These are phyloP conservation scores for Aphanocladium album DNA, from an alignment of 2,329 filamentous ascomycete genomes.

Conservation along the genomic window DNA sequence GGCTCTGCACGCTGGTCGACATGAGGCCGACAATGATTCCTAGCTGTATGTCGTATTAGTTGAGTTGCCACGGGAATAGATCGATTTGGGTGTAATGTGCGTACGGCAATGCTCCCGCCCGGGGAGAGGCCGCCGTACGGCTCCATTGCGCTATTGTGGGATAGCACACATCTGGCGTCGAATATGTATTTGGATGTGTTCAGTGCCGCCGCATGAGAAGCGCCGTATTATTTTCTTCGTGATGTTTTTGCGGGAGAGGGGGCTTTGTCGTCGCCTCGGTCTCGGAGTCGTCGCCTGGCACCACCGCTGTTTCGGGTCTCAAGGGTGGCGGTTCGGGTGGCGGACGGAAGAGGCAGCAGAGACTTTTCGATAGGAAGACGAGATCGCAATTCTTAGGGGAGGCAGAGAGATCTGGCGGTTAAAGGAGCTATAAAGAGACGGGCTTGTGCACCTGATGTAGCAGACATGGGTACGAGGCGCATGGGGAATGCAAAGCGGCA, in stretches of 20 bases:
- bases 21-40: slow-evolving; percentile 89
- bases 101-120: slow-evolving; percentile 69
- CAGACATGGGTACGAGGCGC: slow-evolving; percentile 1
- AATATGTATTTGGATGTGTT: slow-evolving; percentile 16
- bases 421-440: not conserved
- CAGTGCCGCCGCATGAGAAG: slow-evolving; percentile 21
- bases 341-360: not conserved
- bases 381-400: not conserved
- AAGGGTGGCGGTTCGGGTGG: not conserved
- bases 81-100: slow-evolving; percentile 32
- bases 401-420: not conserved
- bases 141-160: slow-evolving; percentile 54
- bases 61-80: too few species aligned
- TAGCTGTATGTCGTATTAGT: too few species aligned
- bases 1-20: slow-evolving; percentile 89
- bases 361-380: not conserved
- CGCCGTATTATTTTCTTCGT: not conserved
- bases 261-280: not conserved
- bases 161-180: slow-evolving; percentile 43
- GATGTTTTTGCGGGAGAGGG: not conserved
- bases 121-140: slow-evolving; percentile 71
- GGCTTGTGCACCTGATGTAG: slow-evolving; percentile 5
- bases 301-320: not conserved
- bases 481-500: slow-evolving; percentile 11
- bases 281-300: not conserved